These are phyloP conservation scores for Claviceps sp. DNA, from an alignment of 2,329 filamentous ascomycete genomes.

Conservation along the genomic window DNA sequence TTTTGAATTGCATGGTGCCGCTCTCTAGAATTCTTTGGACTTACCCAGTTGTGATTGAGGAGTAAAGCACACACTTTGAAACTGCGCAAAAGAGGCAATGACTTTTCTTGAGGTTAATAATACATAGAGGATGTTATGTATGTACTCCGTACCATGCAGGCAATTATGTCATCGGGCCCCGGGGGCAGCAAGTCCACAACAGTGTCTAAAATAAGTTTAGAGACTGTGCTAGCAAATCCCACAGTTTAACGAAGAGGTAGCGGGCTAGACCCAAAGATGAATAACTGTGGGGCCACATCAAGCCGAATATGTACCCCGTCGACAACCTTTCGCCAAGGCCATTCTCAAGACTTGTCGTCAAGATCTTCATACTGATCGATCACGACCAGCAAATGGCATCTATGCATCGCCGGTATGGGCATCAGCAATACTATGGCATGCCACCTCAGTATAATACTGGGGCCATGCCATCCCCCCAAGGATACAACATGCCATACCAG, in stretches of 20 bases:
- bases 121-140: not conserved
- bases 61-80: no score
- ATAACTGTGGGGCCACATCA: not conserved
- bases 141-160: no score
- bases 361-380: conserved; percentile 12
- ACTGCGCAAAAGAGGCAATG: no score
- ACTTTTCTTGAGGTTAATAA: no score
- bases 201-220: not conserved
- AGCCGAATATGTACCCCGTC: not conserved
- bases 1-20: not conserved
- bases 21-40: not conserved
- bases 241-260: not conserved
- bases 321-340: not conserved
- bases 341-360: not conserved
- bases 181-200: not conserved
- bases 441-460: conserved; percentile 45
- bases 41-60: not conserved
- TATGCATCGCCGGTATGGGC: conserved; percentile 38
- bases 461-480: conserved; percentile 27
- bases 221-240: not conserved
- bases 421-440: conserved; percentile 36
- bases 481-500: conserved; percentile 34
- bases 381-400: conserved; percentile 23
- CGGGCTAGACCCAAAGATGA: not conserved
- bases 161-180: not conserved